Conservation (phyloP, 2,329 filamentous ascomycete species). For the Mariannaea sp. region DNA sequence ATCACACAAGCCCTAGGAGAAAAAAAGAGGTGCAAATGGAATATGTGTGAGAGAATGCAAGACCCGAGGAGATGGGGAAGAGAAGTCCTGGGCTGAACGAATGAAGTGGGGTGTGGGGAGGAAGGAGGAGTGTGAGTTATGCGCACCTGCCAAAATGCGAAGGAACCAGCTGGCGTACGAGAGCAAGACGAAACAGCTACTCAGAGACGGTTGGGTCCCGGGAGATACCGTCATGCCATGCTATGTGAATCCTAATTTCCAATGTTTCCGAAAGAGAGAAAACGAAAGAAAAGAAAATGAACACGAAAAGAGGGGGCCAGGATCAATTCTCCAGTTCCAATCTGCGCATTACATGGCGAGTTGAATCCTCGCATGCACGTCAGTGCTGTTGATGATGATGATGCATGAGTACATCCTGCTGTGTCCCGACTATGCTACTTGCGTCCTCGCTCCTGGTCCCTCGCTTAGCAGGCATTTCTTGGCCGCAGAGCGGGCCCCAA, state of each 20-base stretch:
- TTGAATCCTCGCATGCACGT: neutral
- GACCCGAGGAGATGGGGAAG: slow-evolving; percentile 12
- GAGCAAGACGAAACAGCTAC: slow-evolving; percentile 8
- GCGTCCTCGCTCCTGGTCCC: neutral
- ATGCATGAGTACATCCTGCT: no score
- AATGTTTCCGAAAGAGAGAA: no score
- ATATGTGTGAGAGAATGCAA: slow-evolving; percentile 17
- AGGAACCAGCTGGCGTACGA: slow-evolving; percentile 3
- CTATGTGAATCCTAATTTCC: neutral
- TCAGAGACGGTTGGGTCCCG: slow-evolving; percentile 2
- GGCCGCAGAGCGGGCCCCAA: slow-evolving; percentile 12
- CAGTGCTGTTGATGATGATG: neutral
- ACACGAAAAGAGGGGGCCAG: no score
- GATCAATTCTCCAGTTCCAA: no score
- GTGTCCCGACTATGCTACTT: neutral
- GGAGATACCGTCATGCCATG: neutral
- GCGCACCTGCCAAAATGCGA: neutral
- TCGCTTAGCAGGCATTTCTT: slow-evolving; percentile 3
- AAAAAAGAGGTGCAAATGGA: slow-evolving; percentile 27
- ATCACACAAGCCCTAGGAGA: slow-evolving; percentile 5
- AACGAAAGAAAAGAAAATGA: no score
- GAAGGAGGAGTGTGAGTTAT: slow-evolving; percentile 7
- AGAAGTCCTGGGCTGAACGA: neutral
- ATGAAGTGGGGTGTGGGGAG: slow-evolving; percentile 8
- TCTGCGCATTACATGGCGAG: no score